Evolutionary conservation across 768 basidiomycete genomes (phyloP).

Genomic region (Lactarius trivialis): DNA sequence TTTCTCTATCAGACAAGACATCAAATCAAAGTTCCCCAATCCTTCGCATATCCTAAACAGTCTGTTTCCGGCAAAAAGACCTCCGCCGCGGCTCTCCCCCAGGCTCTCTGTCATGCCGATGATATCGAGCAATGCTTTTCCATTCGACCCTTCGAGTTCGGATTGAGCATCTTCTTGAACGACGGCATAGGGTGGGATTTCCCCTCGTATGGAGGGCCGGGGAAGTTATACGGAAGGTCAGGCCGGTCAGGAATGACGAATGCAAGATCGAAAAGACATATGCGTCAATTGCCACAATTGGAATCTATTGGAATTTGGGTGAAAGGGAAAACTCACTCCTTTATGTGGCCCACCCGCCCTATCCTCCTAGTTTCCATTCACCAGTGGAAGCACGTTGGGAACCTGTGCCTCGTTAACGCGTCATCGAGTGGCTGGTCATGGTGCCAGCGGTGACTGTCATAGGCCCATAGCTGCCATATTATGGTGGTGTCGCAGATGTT

Average conservation of each 20-base stretch:
- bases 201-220: slow-evolving; percentile 62
- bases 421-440: no score
- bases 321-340: slow-evolving; percentile 52
- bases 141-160: slow-evolving; percentile 75
- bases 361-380: slow-evolving; percentile 96
- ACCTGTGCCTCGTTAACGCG: no score
- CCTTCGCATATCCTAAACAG: slow-evolving; percentile 81
- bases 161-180: slow-evolving; percentile 87
- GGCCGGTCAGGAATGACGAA: slow-evolving; percentile 60
- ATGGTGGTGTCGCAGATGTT: no score
- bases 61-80: slow-evolving; percentile 79
- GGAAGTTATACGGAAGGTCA: slow-evolving; percentile 72
- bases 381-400: slow-evolving; percentile 88
- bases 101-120: slow-evolving; percentile 65
- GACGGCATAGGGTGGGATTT: slow-evolving; percentile 77
- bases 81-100: slow-evolving; percentile 48
- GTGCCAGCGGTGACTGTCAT: no score
- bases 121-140: slow-evolving; percentile 69
- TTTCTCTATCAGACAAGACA: slow-evolving; percentile 79
- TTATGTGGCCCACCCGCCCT: slow-evolving; percentile 71
- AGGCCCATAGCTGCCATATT: no score
- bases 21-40: slow-evolving; percentile 78
- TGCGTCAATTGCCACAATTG: slow-evolving; percentile 66
- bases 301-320: slow-evolving; percentile 35
- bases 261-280: slow-evolving; percentile 90